These are phyloP conservation scores for Spathaspora gorwiae DNA, from an alignment of 805 yeast species.

Conservation along the genomic window DNA sequence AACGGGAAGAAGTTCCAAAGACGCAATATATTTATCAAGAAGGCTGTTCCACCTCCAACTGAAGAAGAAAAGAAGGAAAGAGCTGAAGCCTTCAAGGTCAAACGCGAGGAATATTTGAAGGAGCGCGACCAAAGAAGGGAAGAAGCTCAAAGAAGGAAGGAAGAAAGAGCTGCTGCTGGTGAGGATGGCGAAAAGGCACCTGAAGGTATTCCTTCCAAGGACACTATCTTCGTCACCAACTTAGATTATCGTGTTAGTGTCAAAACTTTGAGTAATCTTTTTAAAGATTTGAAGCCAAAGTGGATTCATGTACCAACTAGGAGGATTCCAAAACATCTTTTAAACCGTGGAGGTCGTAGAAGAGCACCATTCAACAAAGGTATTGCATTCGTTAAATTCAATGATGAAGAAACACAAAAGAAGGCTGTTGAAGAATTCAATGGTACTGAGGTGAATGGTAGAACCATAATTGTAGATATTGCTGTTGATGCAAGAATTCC, in stretches of 20 bases:
- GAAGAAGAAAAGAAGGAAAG: slow-evolving; percentile 39
- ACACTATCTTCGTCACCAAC: slow-evolving; percentile 60
- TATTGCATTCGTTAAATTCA: slow-evolving; percentile 60
- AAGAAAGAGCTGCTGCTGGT: slow-evolving; percentile 3
- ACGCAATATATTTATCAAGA: slow-evolving; percentile 47
- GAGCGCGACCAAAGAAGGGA: slow-evolving; percentile 16
- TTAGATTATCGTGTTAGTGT: slow-evolving; percentile 48
- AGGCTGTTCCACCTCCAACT: slow-evolving; percentile 51
- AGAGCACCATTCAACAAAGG: slow-evolving; percentile 53
- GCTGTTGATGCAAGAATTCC: slow-evolving; percentile 59
- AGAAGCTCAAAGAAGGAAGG: slow-evolving; percentile 9
- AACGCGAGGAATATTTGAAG: slow-evolving; percentile 16
- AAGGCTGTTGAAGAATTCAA: slow-evolving; percentile 69
- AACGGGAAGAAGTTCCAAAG: slow-evolving; percentile 42
- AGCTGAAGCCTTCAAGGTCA: slow-evolving; percentile 29
- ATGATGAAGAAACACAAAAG: slow-evolving; percentile 57
- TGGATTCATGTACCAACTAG: slow-evolving; percentile 59
- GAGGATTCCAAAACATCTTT: slow-evolving; percentile 40
- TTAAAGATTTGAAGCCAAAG: slow-evolving; percentile 47
- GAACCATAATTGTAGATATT: slow-evolving; percentile 60
- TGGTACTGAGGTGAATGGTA: slow-evolving; percentile 63
- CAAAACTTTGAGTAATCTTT: slow-evolving; percentile 42
- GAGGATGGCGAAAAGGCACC: slow-evolving; percentile 15
- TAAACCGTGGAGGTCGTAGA: slow-evolving; percentile 39
- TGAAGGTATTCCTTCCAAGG: slow-evolving; percentile 52